Evolutionary conservation across 2,329 filamentous ascomycete genomes (phyloP).

Genomic region (Pochonia chlamydosporia): DNA sequence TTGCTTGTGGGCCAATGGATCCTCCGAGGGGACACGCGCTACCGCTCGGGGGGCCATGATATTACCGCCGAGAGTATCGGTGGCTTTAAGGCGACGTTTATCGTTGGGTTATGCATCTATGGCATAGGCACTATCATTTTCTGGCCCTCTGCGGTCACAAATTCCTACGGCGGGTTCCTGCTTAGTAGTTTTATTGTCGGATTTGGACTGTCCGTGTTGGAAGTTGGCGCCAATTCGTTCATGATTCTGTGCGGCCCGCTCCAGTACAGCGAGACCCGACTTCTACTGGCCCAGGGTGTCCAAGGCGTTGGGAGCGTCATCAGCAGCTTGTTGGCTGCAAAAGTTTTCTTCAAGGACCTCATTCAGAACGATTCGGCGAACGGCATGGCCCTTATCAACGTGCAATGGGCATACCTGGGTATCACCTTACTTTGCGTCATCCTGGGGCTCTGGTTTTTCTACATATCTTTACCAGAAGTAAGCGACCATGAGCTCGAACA

Average conservation of each 20-base stretch:
- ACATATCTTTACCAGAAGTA: slow-evolving; percentile 60
- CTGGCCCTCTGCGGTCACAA: slow-evolving; percentile 72
- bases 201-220: slow-evolving; percentile 68
- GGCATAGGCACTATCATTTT: slow-evolving; percentile 76
- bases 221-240: slow-evolving; percentile 77
- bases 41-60: slow-evolving; percentile 35
- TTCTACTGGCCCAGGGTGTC: slow-evolving; percentile 70
- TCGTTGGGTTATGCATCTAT: slow-evolving; percentile 69
- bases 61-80: slow-evolving; percentile 40
- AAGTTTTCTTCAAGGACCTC: slow-evolving; percentile 66
- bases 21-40: slow-evolving; percentile 60
- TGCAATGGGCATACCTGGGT: slow-evolving; percentile 83
- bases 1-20: slow-evolving; percentile 65
- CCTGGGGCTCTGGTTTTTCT: slow-evolving; percentile 64
- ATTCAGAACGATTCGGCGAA: slow-evolving; percentile 22
- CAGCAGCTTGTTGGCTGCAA: slow-evolving; percentile 65
- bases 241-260: slow-evolving; percentile 65
- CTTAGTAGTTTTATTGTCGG: slow-evolving; percentile 69
- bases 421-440: slow-evolving; percentile 69
- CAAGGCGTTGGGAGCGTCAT: slow-evolving; percentile 71
- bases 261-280: slow-evolving; percentile 66
- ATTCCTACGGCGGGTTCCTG: slow-evolving; percentile 73
- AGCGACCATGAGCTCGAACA: slow-evolving; percentile 49
- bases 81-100: slow-evolving; percentile 77
- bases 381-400: slow-evolving; percentile 55